Conservation (phyloP, 2,329 filamentous ascomycete species). For the Aspergillus ustus region DNA sequence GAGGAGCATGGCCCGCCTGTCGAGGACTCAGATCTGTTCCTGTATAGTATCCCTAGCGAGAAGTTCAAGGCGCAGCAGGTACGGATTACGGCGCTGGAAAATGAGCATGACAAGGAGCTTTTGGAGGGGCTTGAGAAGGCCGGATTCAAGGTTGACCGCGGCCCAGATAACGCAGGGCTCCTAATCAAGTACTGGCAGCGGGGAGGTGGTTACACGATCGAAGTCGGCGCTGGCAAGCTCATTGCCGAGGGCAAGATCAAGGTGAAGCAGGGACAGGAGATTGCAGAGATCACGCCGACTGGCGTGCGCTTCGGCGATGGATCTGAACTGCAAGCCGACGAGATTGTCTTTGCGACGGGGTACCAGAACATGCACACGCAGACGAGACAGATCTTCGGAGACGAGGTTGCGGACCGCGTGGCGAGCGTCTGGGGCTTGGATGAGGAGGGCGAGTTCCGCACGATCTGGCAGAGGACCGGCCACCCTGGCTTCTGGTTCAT, state of each 20-base stretch:
- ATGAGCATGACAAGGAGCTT: conserved; percentile 39
- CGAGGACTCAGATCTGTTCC: conserved; percentile 68
- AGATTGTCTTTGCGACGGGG: conserved; percentile 63
- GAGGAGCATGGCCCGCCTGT: conserved; percentile 58
- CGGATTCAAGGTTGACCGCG: conserved; percentile 65
- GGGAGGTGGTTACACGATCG: conserved; percentile 73
- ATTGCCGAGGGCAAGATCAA: conserved; percentile 68
- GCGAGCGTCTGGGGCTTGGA: conserved; percentile 67
- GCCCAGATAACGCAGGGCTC: conserved; percentile 62
- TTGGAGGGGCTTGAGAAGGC: conserved; percentile 56
- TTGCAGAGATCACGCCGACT: conserved; percentile 56
- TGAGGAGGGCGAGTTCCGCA: conserved; percentile 58
- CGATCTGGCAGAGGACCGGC: conserved; percentile 65
- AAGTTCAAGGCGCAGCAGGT: conserved; percentile 65
- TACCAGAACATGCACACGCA: conserved; percentile 72
- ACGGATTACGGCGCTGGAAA: conserved; percentile 46
- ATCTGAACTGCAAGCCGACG: conserved; percentile 63
- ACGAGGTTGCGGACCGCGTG: conserved; percentile 63
- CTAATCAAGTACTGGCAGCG: conserved; percentile 67
- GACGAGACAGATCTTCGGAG: conserved; percentile 65
- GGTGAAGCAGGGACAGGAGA: conserved; percentile 66
- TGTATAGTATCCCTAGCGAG: conserved; percentile 62
- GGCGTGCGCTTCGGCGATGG: conserved; percentile 62
- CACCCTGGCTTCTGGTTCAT: conserved; percentile 72
- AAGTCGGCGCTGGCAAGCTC: conserved; percentile 66